phyloP scores from a whole-genome alignment of 2,329 filamentous ascomycete genomes.

The Ceratocystis cubensis region DNA sequence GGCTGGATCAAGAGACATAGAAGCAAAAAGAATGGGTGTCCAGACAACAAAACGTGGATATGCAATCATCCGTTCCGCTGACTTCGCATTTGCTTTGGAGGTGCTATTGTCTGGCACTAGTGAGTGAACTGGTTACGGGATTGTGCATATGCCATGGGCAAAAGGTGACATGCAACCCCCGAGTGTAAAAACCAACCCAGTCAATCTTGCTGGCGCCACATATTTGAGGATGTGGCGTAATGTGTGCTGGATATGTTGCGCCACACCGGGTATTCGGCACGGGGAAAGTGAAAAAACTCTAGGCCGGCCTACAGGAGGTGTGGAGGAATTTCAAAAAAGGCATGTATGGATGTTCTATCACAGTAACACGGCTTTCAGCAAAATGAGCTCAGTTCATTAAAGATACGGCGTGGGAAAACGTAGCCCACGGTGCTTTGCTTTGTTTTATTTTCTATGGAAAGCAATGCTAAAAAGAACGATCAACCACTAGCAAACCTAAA shows the following conservation, averaged over 20 bases:
- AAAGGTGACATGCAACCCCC: background rate
- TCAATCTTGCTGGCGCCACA: background rate
- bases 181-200: background rate
- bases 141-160: background rate
- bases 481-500: background rate
- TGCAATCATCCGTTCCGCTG: background rate
- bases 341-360: background rate
- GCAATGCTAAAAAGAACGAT: background rate
- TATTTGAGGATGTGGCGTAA: background rate
- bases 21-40: background rate
- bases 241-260: background rate
- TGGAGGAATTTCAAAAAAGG: background rate
- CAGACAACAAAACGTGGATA: background rate
- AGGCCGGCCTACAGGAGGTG: too few species aligned
- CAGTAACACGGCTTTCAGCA: background rate
- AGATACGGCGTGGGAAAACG: background rate
- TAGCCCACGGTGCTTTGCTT: background rate
- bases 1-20: background rate
- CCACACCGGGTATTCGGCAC: background rate
- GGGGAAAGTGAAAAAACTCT: background rate
- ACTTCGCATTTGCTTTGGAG: background rate
- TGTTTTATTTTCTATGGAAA: conserved; percentile 5
- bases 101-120: background rate
- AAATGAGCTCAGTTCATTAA: background rate
- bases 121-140: background rate